Conservation (phyloP, 352 stramenopile genomes). For the Phytophthora pisi region DNA sequence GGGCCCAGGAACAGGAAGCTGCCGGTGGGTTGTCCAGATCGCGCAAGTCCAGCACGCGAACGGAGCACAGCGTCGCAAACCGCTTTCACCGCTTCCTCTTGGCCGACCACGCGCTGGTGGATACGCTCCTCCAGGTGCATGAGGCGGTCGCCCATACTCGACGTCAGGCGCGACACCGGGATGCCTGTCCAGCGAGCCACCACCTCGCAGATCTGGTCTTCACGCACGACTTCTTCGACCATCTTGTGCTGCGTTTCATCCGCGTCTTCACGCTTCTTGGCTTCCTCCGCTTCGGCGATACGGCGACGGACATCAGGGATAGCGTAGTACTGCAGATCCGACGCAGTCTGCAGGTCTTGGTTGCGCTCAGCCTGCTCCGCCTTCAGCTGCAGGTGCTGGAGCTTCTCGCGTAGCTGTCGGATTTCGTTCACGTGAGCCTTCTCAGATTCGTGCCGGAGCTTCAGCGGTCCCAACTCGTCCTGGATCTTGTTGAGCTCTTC, state of each 20-base stretch:
- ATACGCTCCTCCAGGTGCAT: constrained; percentile 87
- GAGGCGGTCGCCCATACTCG: constrained; percentile 79
- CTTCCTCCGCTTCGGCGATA: constrained; percentile 81
- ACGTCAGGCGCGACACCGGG: constrained; percentile 83
- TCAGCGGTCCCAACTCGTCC: constrained; percentile 91
- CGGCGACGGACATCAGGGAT: constrained; percentile 93
- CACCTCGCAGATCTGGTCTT: constrained; percentile 91
- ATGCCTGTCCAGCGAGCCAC: constrained; percentile 92
- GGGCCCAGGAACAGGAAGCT: constrained; percentile 97
- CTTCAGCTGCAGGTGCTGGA: constrained; percentile 92
- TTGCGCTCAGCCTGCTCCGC: constrained; percentile 94
- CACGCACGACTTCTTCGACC: constrained; percentile 86
- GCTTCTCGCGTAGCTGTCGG: constrained; percentile 93
- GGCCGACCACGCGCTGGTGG: constrained; percentile 93
- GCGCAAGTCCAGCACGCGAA: constrained; percentile 91
- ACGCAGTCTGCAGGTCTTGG: constrained; percentile 94
- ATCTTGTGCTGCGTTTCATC: constrained; percentile 65
- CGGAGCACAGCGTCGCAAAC: constrained; percentile 93
- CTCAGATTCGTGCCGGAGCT: constrained; percentile 92
- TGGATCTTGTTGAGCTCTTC: constrained; percentile 92
- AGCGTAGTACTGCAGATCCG: constrained; percentile 96
- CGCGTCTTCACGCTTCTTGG: constrained; percentile 72
- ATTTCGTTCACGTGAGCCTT: constrained; percentile 94
- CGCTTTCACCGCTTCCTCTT: constrained; percentile 92
- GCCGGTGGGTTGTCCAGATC: constrained; percentile 89